phyloP scores from a whole-genome alignment of 1,284 basidiomycete species.

The Trichosporon sp. region DNA sequence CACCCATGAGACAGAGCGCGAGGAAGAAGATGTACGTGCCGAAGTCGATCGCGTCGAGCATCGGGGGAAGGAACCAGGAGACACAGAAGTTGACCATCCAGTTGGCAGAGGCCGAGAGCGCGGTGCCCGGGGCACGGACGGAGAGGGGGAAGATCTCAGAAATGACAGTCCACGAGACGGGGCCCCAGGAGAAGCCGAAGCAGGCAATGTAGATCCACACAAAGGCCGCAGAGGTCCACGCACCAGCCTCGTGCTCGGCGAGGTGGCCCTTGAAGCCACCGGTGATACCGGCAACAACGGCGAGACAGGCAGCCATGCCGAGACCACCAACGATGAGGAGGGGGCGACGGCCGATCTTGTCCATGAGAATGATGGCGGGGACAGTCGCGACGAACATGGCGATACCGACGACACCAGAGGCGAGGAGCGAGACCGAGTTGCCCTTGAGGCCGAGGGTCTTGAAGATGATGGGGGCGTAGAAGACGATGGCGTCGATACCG shows the following conservation, averaged over 20 bases:
- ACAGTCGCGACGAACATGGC: constrained; percentile 48
- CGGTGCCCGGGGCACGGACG: constrained; percentile 31
- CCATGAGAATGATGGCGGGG: constrained; percentile 42
- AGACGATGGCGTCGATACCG: constrained; percentile 39
- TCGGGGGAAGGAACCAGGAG: constrained; percentile 32
- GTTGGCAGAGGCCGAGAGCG: constrained; percentile 34
- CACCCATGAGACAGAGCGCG: constrained; percentile 35
- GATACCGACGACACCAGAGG: constrained; percentile 52
- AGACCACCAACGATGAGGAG: constrained; percentile 36
- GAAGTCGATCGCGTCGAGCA: constrained; percentile 32
- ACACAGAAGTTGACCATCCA: constrained; percentile 38
- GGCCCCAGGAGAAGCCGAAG: constrained; percentile 34
- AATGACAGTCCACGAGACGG: constrained; percentile 36
- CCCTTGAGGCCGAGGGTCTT: constrained; percentile 38
- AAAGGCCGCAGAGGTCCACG: constrained; percentile 34
- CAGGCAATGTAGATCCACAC: constrained; percentile 36
- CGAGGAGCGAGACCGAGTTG: constrained; percentile 46
- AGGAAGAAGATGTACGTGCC: constrained; percentile 38
- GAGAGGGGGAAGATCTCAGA: constrained; percentile 35
- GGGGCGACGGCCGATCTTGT: constrained; percentile 40
- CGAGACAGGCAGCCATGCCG: constrained; percentile 37
- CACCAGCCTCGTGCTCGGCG: constrained; percentile 23
- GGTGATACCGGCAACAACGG: constrained; percentile 35
- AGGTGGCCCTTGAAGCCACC: constrained; percentile 28
- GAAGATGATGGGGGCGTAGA: constrained; percentile 39